Percentiles rank a stretch among this genome's conserved stretches.
phyloP scores from a whole-genome alignment of 2,329 filamentous ascomycete genomes.

The Sporothrix variecibatus region DNA sequence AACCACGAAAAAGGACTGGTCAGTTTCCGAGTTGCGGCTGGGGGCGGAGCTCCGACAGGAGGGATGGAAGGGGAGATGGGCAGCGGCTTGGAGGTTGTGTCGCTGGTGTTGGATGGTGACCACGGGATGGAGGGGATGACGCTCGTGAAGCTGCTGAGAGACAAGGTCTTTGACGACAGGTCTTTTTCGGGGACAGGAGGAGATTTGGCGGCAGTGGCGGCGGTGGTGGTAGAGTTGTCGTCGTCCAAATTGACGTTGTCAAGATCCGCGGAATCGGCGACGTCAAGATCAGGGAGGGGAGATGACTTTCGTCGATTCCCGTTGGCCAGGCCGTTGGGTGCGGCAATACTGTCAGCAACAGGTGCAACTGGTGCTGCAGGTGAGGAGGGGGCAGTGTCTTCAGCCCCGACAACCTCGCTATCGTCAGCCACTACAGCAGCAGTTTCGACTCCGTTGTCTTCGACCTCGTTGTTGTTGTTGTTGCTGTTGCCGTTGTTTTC shows the following conservation, averaged over 20 bases:
- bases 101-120: conserved; percentile 55
- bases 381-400: conserved; percentile 21
- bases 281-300: conserved; percentile 43
- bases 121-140: conserved; percentile 73
- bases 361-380: not conserved
- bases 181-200: conserved; percentile 22
- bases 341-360: not conserved
- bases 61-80: conserved; percentile 37
- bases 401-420: conserved; percentile 32
- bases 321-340: conserved; percentile 19
- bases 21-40: conserved; percentile 62
- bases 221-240: conserved; percentile 40
- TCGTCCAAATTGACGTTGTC: conserved; percentile 70
- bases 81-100: conserved; percentile 48
- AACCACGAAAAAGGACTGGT: conserved; percentile 88
- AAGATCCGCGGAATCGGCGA: conserved; percentile 49
- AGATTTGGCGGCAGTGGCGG: not conserved
- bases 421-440: conserved; percentile 27
- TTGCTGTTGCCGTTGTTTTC: conserved; percentile 15
- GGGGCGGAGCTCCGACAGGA: conserved; percentile 41
- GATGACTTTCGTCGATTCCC: conserved; percentile 40
- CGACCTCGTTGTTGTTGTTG: conserved; percentile 37
- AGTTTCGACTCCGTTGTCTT: conserved; percentile 37
- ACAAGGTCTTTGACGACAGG: conserved; percentile 55
- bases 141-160: conserved; percentile 70